Conservation (phyloP, 139 green algal genomes). For the Spirogloea muscicola region DNA sequence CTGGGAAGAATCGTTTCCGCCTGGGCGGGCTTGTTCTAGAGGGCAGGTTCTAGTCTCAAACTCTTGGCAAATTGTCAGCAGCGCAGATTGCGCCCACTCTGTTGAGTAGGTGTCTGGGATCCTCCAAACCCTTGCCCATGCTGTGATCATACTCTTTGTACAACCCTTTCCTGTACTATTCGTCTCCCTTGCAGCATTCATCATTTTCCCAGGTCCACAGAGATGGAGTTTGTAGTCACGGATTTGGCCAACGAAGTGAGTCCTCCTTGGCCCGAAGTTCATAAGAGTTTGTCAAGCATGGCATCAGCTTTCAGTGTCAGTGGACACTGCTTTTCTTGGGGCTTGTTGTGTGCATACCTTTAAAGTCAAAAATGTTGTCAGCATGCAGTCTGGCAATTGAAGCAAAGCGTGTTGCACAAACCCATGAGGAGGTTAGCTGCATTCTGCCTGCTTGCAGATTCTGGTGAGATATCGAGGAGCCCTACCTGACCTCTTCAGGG, state of each 20-base stretch:
- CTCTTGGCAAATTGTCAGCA: too few relatives aligned
- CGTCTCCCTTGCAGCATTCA: conserved; percentile 37
- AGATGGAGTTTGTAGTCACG: conserved; percentile 48
- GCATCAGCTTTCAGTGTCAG: neutral
- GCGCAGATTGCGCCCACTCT: too few relatives aligned
- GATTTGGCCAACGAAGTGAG: conserved; percentile 42
- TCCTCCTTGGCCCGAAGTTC: conserved; percentile 30
- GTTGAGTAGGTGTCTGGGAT: too few relatives aligned
- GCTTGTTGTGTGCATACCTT: conserved; percentile 8
- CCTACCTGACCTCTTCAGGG: conserved; percentile 39
- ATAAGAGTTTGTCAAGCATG: conserved; percentile 24
- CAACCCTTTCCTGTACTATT: too few relatives aligned
- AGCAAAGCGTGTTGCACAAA: neutral
- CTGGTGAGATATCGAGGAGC: conserved; percentile 34
- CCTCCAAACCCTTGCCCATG: too few relatives aligned
- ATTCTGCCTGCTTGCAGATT: conserved; percentile 17
- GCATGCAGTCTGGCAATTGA: neutral
- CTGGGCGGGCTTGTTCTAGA: conserved; percentile 41
- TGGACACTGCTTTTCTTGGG: neutral
- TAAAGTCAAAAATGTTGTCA: conserved; percentile 22
- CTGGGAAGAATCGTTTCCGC: conserved; percentile 31
- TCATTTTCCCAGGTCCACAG: conserved; percentile 11
- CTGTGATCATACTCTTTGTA: too few relatives aligned
- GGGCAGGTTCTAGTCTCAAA: too few relatives aligned
- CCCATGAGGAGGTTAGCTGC: neutral